Base-by-base conservation (phyloP, 2,329 filamentous ascomycete genomes). In the Mollisia scopiformis region DNA sequence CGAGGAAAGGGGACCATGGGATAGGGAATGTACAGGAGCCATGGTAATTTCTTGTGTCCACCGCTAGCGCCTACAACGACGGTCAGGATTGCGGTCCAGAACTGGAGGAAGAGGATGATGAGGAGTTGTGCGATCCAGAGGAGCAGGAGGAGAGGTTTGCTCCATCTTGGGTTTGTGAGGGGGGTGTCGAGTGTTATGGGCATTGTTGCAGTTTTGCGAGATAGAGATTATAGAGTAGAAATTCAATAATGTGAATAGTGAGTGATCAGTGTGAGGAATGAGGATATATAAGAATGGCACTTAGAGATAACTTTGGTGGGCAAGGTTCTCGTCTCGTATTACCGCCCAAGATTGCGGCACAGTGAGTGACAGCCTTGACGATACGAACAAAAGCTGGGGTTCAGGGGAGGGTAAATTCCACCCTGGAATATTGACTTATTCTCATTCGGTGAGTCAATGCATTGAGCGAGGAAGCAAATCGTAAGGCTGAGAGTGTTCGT, bases 271-370 rank as follows among this genome's bases (percentile, higher is more conserved):
- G n/a, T 37, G 33, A 37, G 33, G n/a, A 37, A 6, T 5, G 33
- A 37, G 33, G 13, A 3, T 37, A 4, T 37, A 37, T 37, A 13
- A 4, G 33, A 33, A 6, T 33, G 30, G 6, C 30, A 13, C 6
- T 6, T 33, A 11, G 23, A 4, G 39, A 16, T 21, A 23, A 11
- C 37, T 28, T 31, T n/a, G n/a, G 16, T 14, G 21, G n/a, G 51
- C 21, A 14, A 41, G 51, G 28, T 21, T 35, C 33, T 54, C 21
- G 14, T 54, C 16, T 43, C 16, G 5, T 43, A 19, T n/a, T n/a
- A n/a, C n/a, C n/a, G n/a, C n/a, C 39, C 41, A 46, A 46, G 21
- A 27, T 16, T 55, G 52, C 35, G 52, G 52, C 52, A 55, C 37
- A 55, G 52, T 25, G 10, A 55, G 52, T 25, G 10, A 14, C 41